These are phyloP conservation scores for Paecilomyces sp. DNA, from an alignment of 2,329 filamentous ascomycete species.

Conservation along the genomic window DNA sequence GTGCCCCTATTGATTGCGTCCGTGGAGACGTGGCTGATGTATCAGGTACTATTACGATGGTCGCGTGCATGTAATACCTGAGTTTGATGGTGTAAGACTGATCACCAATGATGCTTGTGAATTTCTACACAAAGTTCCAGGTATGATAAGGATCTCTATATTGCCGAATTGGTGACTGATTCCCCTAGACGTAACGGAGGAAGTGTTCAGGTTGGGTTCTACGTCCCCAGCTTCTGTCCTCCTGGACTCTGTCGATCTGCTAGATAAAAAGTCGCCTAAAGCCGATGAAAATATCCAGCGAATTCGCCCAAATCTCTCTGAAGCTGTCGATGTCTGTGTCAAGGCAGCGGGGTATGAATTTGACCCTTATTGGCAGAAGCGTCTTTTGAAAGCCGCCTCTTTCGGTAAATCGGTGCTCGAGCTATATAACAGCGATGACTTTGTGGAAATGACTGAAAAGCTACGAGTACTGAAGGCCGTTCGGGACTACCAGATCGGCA, in stretches of 20 bases:
- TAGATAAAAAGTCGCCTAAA: slow-evolving; percentile 91
- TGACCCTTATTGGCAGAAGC: slow-evolving; percentile 85
- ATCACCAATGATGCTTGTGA: slow-evolving; percentile 94
- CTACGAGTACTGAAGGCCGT: slow-evolving; percentile 88
- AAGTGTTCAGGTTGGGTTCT: slow-evolving; percentile 83
- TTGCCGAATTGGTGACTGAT: not conserved
- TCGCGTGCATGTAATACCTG: slow-evolving; percentile 79
- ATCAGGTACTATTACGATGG: slow-evolving; percentile 80
- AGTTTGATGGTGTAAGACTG: slow-evolving; percentile 81
- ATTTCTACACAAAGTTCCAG: slow-evolving; percentile 87
- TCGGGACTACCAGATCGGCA: slow-evolving; percentile 81
- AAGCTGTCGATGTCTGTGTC: slow-evolving; percentile 90
- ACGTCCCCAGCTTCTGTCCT: slow-evolving; percentile 87
- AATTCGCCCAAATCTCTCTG: slow-evolving; percentile 77
- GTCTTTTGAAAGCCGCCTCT: slow-evolving; percentile 89
- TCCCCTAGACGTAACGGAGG: slow-evolving; percentile 61
- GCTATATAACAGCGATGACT: slow-evolving; percentile 96
- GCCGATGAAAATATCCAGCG: slow-evolving; percentile 96
- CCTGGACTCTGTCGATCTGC: slow-evolving; percentile 81
- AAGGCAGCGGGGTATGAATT: slow-evolving; percentile 91
- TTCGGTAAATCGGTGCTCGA: slow-evolving; percentile 97
- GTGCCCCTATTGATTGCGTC: slow-evolving; percentile 2
- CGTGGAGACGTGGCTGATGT: slow-evolving; percentile 9
- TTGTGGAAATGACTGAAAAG: slow-evolving; percentile 96
- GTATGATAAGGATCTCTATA: slow-evolving; percentile 24